Evolutionary conservation across 495 filamentous ascomycete genomes (phyloP).

Genomic region (Xylaria longipes): DNA sequence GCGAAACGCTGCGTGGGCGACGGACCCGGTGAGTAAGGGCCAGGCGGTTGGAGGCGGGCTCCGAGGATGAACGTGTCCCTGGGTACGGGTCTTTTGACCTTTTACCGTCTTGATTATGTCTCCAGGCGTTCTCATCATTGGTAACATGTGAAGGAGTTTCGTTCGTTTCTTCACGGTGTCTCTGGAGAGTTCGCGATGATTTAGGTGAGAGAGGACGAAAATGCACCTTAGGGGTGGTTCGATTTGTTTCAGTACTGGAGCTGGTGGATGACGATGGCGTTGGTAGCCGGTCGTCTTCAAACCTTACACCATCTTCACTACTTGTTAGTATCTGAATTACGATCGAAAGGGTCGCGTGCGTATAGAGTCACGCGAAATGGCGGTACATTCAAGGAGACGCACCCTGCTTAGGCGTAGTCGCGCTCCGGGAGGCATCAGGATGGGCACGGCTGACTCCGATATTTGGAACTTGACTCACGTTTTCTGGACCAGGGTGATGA

Average conservation of each 20-base stretch:
- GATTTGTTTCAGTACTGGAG: constrained; percentile 20
- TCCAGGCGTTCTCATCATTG: constrained; percentile 2
- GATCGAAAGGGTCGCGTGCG: not conserved
- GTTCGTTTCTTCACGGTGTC: constrained; percentile 39
- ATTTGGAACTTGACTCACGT: constrained; percentile 43
- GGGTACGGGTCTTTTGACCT: constrained; percentile 21
- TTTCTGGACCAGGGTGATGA: constrained; percentile 39
- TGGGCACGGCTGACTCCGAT: constrained; percentile 34
- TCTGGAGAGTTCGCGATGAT: constrained; percentile 47
- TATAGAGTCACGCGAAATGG: constrained; percentile 15
- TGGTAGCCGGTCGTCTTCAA: constrained; percentile 18
- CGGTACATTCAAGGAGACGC: constrained; percentile 43
- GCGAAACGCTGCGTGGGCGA: constrained; percentile 23
- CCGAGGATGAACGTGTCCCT: constrained; percentile 42
- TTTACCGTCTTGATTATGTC: not conserved
- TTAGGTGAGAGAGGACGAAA: constrained; percentile 54
- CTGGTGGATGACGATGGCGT: constrained; percentile 5
- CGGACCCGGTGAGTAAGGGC: constrained; percentile 29
- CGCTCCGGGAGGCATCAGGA: constrained; percentile 39
- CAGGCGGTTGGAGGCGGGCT: constrained; percentile 43
- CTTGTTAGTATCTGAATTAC: not conserved
- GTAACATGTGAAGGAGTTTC: constrained; percentile 20
- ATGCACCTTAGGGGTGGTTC: constrained; percentile 42
- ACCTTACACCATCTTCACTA: constrained; percentile 48
- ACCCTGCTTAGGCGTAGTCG: constrained; percentile 43